These are phyloP conservation scores for Rosa hybrid DNA, from an alignment of 331 rosid genomes.

Conservation along the genomic window DNA sequence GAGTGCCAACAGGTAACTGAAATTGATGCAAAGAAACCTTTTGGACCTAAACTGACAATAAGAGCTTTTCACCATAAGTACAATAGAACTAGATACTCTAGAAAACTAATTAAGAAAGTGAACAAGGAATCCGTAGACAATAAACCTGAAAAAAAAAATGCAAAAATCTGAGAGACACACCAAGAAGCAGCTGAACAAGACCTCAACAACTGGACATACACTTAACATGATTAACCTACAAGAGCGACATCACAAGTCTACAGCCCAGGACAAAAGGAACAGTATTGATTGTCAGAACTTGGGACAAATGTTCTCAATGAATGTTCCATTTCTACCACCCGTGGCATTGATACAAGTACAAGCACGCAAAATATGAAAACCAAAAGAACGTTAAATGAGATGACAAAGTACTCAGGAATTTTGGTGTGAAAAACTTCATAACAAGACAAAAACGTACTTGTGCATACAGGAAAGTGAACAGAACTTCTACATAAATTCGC, in stretches of 20 bases:
- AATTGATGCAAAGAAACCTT: not conserved
- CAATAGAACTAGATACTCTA: not conserved
- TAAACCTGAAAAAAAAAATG: no score
- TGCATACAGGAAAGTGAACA: not conserved
- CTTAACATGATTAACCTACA: not conserved
- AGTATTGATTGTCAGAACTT: not conserved
- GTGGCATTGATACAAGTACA: not conserved
- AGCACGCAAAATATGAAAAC: not conserved
- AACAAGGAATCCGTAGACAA: not conserved
- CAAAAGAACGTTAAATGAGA: slow-evolving; percentile 1
- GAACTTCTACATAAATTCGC: not conserved
- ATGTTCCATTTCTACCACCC: not conserved
- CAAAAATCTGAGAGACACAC: not conserved
- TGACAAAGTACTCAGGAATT: not conserved
- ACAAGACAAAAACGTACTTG: not conserved
- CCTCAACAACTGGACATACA: not conserved
- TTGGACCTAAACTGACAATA: not conserved
- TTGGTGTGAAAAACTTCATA: not conserved
- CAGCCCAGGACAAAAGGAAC: not conserved
- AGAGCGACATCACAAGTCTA: slow-evolving; percentile 1
- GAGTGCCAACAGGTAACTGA: not conserved
- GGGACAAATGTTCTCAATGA: not conserved
- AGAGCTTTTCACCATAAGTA: not conserved
- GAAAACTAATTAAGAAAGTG: not conserved
- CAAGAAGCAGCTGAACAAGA: not conserved